Percentiles rank a stretch among this genome's conserved stretches.
Evolutionary conservation across 2,329 filamentous ascomycete species (phyloP).

Genomic region (Calonectria honghensis): DNA sequence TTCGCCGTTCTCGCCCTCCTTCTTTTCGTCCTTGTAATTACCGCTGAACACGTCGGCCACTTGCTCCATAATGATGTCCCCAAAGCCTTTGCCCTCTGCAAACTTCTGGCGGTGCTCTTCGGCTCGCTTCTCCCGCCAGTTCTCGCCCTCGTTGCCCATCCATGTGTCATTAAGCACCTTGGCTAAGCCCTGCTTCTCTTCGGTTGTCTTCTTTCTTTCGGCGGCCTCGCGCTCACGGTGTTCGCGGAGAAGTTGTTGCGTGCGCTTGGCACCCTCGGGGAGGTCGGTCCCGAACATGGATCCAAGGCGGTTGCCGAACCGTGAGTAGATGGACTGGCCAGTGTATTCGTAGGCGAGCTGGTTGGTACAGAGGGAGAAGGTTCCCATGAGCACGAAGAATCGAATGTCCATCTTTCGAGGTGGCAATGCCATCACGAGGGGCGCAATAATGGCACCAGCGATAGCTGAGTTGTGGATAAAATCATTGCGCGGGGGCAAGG

Average conservation of each 20-base stretch:
- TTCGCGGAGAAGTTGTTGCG: conserved; percentile 67
- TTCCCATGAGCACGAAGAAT: conserved; percentile 68
- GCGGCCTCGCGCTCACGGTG: conserved; percentile 65
- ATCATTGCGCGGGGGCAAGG: conserved; percentile 59
- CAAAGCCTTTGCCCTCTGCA: conserved; percentile 73
- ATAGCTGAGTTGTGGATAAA: conserved; percentile 70
- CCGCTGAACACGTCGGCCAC: conserved; percentile 72
- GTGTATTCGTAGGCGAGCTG: conserved; percentile 75
- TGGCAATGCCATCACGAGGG: conserved; percentile 70
- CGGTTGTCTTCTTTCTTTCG: conserved; percentile 53
- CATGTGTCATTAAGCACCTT: conserved; percentile 69
- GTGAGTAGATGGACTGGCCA: conserved; percentile 70
- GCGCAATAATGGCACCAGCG: conserved; percentile 67
- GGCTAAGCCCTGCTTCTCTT: conserved; percentile 58
- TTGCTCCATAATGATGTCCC: conserved; percentile 74
- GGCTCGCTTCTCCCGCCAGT: conserved; percentile 72
- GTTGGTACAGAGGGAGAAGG: conserved; percentile 72
- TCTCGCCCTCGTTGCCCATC: conserved; percentile 74
- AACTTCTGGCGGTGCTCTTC: conserved; percentile 72
- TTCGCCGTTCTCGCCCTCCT: conserved; percentile 50
- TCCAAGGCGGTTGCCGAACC: conserved; percentile 65
- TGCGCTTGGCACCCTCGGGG: conserved; percentile 72
- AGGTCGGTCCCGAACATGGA: conserved; percentile 72
- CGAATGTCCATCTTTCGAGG: conserved; percentile 72
- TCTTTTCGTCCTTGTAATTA: conserved; percentile 53